Conservation (phyloP, 495 filamentous ascomycete species). For the Neurospora sp. region DNA sequence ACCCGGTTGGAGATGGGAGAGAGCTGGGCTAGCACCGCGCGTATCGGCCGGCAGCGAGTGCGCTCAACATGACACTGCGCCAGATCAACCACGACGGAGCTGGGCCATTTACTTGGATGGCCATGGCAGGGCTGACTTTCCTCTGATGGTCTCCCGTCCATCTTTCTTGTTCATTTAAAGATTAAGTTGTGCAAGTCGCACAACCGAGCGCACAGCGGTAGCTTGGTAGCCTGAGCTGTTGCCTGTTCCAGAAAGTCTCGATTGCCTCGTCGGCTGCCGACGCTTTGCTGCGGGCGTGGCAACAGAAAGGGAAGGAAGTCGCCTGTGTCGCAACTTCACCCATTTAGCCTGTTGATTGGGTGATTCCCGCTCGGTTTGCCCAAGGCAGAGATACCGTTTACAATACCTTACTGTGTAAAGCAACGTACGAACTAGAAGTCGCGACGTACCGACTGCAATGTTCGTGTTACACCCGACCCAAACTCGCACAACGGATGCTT, state of each 20-base stretch:
- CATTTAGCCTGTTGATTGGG: background rate
- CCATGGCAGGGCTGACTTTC: background rate
- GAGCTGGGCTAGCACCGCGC: background rate
- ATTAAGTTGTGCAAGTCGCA: background rate
- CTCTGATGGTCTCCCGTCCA: background rate
- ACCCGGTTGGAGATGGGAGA: background rate
- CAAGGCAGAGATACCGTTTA: background rate
- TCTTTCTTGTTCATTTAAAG: background rate
- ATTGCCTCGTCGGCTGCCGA: background rate
- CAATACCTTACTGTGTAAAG: background rate
- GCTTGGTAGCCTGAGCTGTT: background rate
- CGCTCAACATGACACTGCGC: background rate
- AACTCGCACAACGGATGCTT: conserved; percentile 4
- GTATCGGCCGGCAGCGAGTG: background rate
- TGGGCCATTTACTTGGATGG: background rate
- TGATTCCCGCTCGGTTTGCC: background rate
- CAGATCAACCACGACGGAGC: background rate
- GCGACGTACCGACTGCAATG: background rate
- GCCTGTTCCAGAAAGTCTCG: background rate
- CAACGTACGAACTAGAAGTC: background rate
- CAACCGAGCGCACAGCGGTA: background rate
- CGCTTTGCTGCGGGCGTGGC: background rate
- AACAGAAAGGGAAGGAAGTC: background rate
- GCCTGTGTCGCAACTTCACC: background rate
- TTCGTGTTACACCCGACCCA: background rate